Base-by-base conservation (phyloP, 1,284 basidiomycete genomes). In the Ceratobasidium sp. region DNA sequence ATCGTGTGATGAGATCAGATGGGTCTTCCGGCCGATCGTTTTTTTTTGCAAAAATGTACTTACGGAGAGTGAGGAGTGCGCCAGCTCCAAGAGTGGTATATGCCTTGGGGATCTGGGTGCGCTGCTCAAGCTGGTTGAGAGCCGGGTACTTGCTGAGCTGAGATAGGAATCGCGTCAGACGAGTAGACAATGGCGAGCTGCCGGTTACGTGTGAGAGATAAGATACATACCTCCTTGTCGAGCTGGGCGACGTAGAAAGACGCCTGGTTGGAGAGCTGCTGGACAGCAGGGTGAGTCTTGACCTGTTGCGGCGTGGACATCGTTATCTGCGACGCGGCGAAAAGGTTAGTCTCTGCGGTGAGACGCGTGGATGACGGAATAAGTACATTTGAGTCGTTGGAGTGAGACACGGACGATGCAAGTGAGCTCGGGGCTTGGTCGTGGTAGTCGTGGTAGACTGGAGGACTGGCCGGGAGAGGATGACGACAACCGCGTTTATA, bases 91-190 rank as follows among this genome's bases (percentile, higher is more conserved):
- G 85, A 81, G 94, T 94, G 79, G 92, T 89, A 85, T 97, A 97
- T 23, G 94, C 90, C 90, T 99, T 99, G 81, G 97, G 97, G 58
- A 99, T 86, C 82, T 94, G 92, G 6, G 95, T 97, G 84, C 92
- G 92, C 84, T 93, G 89, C 88, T 99, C 97, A 81, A 98, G 84
- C 82, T 90, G 88, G 86, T 89, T 90, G 82, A 97, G 87, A 77
- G 92, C 87, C 45, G 96, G 94, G 86, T 97, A 98, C 89, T 95
- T 97, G 83, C 92, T 90, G 82, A 99, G 92, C 96, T 94, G 83
- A 54, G 76, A 77, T 77, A 66, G 42, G 37, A 51, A 8, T 63
- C 31, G 68, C 10, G 78, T 71, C 61, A 64, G 39, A 45, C 42
- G 15, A 8, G 42, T 26, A 56, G 5, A 35, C 11, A 28, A 47